Percentiles rank a stretch among this genome's conserved stretches.
These are phyloP conservation scores for Musa acuminata DNA, from an alignment of 176 grass and related monocot species.

Conservation along the genomic window DNA sequence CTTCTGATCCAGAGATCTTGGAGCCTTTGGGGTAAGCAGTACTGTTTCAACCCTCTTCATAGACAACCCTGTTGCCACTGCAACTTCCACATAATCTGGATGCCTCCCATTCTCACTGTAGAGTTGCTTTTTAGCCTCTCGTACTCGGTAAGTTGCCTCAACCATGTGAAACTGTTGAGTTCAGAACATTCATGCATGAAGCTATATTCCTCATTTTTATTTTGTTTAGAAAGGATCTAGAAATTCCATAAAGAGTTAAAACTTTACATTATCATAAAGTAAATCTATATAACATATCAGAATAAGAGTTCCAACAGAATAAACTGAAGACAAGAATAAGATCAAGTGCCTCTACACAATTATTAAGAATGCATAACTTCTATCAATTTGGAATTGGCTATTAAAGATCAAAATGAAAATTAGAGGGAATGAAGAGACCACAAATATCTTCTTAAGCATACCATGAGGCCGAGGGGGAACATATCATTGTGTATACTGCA, in stretches of 20 bases:
- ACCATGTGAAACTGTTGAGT: conserved; percentile 42
- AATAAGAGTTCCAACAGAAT: too few relatives aligned
- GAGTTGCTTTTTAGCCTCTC: conserved; percentile 36
- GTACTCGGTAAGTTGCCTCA: conserved; percentile 56
- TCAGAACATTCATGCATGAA: not conserved
- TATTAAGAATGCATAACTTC: too few relatives aligned
- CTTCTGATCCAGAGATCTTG: conserved; percentile 47
- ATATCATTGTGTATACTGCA: not conserved
- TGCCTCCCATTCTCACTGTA: conserved; percentile 39
- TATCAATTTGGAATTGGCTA: too few relatives aligned
- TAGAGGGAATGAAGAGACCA: too few relatives aligned
- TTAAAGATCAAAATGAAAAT: too few relatives aligned
- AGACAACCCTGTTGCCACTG: conserved; percentile 40
- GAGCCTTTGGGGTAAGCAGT: conserved; percentile 49
- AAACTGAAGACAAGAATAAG: too few relatives aligned
- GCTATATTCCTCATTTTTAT: not conserved
- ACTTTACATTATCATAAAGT: not conserved
- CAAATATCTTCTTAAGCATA: too few relatives aligned
- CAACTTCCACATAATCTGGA: conserved; percentile 53
- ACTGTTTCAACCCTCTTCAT: conserved; percentile 47
- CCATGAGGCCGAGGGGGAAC: too few relatives aligned
- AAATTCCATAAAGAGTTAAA: not conserved
- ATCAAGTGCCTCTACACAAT: too few relatives aligned
- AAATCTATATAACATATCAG: too few relatives aligned
- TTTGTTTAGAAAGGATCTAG: not conserved